phyloP scores from a whole-genome alignment of 2,329 filamentous ascomycete species.

The Fusarium xylarioides region DNA sequence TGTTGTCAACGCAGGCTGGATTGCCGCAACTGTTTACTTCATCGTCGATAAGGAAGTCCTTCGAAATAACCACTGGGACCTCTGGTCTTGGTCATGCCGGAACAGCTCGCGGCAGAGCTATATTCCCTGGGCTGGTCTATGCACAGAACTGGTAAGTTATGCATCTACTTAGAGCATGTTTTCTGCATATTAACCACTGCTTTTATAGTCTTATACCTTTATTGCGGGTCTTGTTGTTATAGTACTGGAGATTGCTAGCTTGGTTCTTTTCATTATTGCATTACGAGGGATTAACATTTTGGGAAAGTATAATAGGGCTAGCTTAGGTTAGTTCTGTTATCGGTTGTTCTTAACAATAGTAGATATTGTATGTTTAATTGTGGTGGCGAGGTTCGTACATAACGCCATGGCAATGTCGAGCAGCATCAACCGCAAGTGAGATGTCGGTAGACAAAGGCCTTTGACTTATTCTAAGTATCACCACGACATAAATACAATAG shows the following conservation, averaged over 20 bases:
- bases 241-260: background rate
- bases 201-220: background rate
- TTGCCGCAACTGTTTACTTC: background rate
- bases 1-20: background rate
- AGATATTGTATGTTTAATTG: accelerated
- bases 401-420: background rate
- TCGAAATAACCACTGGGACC: slow-evolving; percentile 5
- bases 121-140: background rate
- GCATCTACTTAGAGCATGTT: accelerated
- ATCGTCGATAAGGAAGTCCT: slow-evolving; percentile 10
- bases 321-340: background rate
- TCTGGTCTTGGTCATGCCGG: slow-evolving; percentile 12
- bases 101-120: slow-evolving; percentile 11
- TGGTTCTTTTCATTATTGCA: background rate
- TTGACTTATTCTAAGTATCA: accelerated
- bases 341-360: accelerated
- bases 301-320: slow-evolving; percentile 8
- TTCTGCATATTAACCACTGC: accelerated
- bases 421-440: background rate
- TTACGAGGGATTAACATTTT: background rate
- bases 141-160: background rate
- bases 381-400: background rate
- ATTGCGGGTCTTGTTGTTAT: background rate
- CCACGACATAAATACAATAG: background rate
- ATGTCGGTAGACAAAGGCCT: background rate